These are phyloP conservation scores for Polyporus tsugae DNA, from an alignment of 1,284 basidiomycete species.

Conservation along the genomic window DNA sequence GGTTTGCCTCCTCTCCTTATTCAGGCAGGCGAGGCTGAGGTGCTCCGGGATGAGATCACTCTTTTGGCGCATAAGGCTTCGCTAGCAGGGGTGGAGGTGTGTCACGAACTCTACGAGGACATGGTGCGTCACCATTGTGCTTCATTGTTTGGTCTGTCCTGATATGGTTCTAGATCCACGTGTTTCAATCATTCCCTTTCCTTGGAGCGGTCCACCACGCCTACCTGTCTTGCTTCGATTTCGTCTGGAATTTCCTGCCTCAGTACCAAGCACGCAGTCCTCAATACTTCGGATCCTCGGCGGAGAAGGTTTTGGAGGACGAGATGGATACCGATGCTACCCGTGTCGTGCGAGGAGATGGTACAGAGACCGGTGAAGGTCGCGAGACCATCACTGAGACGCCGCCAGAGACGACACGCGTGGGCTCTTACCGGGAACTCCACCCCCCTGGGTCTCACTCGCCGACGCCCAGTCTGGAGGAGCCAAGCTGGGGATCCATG, in stretches of 20 bases:
- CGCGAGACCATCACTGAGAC: constrained; percentile 32
- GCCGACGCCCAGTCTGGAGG: constrained; percentile 33
- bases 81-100: constrained; percentile 86
- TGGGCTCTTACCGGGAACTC: constrained; percentile 23
- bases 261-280: constrained; percentile 56
- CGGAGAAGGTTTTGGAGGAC: constrained; percentile 63
- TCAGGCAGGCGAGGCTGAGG: constrained; percentile 94
- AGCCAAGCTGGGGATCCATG: constrained; percentile 57
- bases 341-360: constrained; percentile 73
- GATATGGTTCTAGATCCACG: constrained; percentile 69
- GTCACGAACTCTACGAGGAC: constrained; percentile 94
- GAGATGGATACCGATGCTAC: constrained; percentile 73
- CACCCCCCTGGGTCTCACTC: constrained; percentile 18
- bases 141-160: constrained; percentile 13
- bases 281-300: constrained; percentile 58
- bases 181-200: constrained; percentile 92
- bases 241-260: constrained; percentile 70
- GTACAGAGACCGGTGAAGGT: constrained; percentile 54
- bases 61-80: constrained; percentile 96
- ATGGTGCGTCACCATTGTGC: constrained; percentile 64
- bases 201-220: constrained; percentile 77
- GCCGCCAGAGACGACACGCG: constrained; percentile 6
- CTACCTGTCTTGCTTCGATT: constrained; percentile 80
- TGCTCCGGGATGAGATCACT: constrained; percentile 91
- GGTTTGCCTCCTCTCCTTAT: constrained; percentile 92